Percentiles rank a stretch among this genome's conserved stretches.
phyloP scores from a whole-genome alignment of 345 rosid species.

The Acer saccharum region DNA sequence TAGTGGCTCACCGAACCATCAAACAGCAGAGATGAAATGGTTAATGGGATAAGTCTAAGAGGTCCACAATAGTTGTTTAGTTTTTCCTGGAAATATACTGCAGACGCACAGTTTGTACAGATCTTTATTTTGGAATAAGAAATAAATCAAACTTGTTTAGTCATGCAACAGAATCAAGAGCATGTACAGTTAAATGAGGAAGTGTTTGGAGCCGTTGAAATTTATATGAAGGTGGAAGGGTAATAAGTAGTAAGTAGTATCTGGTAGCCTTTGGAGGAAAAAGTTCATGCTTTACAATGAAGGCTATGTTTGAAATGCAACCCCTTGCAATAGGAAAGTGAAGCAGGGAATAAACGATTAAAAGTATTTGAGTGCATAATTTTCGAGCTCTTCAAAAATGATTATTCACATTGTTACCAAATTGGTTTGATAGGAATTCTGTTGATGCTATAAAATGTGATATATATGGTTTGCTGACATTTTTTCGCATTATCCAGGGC shows the following conservation, averaged over 20 bases:
- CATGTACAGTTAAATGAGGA: not conserved
- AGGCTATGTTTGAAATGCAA: not conserved
- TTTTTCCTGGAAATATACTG: not conserved
- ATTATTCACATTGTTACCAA: not conserved
- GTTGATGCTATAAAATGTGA: no score
- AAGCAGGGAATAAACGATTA: not conserved
- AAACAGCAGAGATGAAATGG: constrained; percentile 12
- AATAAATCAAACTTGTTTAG: not conserved
- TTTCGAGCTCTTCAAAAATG: not conserved
- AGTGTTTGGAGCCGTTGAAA: not conserved
- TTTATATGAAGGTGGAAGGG: not conserved
- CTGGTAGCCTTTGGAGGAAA: not conserved
- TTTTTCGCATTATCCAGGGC: constrained; percentile 48
- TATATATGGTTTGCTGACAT: not conserved
- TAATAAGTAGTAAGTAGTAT: not conserved
- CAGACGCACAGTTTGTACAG: not conserved
- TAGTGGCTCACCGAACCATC: constrained; percentile 22
- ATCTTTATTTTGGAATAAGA: not conserved
- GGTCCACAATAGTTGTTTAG: not conserved
- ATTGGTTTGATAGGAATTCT: not conserved
- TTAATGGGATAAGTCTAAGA: not conserved
- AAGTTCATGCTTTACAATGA: not conserved
- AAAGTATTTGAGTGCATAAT: not conserved
- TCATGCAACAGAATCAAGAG: not conserved
- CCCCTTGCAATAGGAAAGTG: not conserved